Base-by-base conservation (phyloP, 1,139 yeast genomes). In the Suhomyces terraborum region DNA sequence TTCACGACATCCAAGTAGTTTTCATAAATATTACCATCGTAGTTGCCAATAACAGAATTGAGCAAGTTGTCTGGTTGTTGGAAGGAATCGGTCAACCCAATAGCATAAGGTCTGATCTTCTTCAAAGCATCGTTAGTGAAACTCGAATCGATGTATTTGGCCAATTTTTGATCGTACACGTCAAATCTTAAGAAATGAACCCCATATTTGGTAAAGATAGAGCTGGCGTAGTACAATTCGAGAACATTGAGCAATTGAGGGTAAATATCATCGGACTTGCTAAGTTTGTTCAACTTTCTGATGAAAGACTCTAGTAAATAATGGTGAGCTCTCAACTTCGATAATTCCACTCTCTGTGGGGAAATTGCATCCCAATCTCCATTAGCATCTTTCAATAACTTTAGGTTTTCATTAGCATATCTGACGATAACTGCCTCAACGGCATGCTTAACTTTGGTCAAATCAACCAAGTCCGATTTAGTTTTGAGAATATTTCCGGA, bases 41-140 rank as follows among this genome's bases (percentile, higher is more conserved):
- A 71, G 38, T 57, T 61, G 47, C 77, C 78, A 47, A 73, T 62
- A 38, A 66, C 60, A 8, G 78, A 67, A 57, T 72, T 69, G 46
- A 73, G 57, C 53, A 67, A 52, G 66, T 65, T 68, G 53, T 73
- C 78, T 28, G 74, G 61, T 48, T 60, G 64, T 53, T 71, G 74
- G 74, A 73, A 73, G n/a, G 77, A 61, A 55, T 73, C 78, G 32
- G 77, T 72, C 47, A 63, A 68, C 19, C 74, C 71, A 48, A 73
- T 62, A 32, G 67, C 73, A 47, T 69, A 64, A 32, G 76, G 76
- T 60, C 78, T 69, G 45, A 73, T 52, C 45, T 66, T 67, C 40
- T 50, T 49, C 52, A 70, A 67, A 43, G 68, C 58, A 39, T 55
- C 60, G 39, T 73, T 69, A 46, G 69, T 61, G 43, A 59, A 57